Percentiles rank a stretch among this genome's conserved stretches.
Evolutionary conservation across 2,329 filamentous ascomycete genomes (phyloP).

Genomic region (Hypoxylon sp.): DNA sequence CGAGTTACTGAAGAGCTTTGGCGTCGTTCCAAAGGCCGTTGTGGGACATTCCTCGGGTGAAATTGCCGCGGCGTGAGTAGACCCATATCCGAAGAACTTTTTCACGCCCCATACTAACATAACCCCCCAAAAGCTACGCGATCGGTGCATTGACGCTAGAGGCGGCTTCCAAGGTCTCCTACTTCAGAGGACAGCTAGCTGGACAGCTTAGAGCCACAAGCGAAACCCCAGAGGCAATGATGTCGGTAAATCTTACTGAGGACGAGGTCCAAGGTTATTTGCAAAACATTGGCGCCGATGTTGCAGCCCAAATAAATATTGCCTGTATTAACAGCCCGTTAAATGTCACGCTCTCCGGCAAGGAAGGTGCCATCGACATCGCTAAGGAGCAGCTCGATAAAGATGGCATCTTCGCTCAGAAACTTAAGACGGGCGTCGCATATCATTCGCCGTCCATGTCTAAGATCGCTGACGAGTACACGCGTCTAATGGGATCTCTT

Average conservation of each 20-base stretch:
- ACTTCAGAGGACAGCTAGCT: constrained; percentile 54
- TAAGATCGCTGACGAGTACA: constrained; percentile 48
- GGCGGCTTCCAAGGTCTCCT: constrained; percentile 55
- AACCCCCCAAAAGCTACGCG: constrained; percentile 40
- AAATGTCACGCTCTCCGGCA: constrained; percentile 53
- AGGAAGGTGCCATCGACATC: constrained; percentile 46
- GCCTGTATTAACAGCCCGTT: constrained; percentile 55
- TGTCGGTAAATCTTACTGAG: constrained; percentile 52
- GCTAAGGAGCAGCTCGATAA: constrained; percentile 48
- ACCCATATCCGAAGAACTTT: not conserved
- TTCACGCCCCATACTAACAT: constrained; percentile 17
- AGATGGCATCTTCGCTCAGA: constrained; percentile 52
- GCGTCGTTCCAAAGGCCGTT: constrained; percentile 49
- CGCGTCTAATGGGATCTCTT: constrained; percentile 42
- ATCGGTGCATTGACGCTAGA: constrained; percentile 47
- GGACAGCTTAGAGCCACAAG: constrained; percentile 43
- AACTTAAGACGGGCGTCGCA: constrained; percentile 52
- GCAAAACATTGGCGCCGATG: constrained; percentile 38
- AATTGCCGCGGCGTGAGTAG: constrained; percentile 56
- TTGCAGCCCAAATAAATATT: constrained; percentile 42
- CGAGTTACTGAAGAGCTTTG: constrained; percentile 52
- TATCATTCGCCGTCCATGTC: constrained; percentile 52
- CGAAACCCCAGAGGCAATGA: constrained; percentile 48
- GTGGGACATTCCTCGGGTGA: constrained; percentile 58
- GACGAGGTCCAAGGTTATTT: constrained; percentile 46